These are phyloP conservation scores for Fusarium sp. DNA, from an alignment of 2,329 filamentous ascomycete genomes.

Conservation along the genomic window DNA sequence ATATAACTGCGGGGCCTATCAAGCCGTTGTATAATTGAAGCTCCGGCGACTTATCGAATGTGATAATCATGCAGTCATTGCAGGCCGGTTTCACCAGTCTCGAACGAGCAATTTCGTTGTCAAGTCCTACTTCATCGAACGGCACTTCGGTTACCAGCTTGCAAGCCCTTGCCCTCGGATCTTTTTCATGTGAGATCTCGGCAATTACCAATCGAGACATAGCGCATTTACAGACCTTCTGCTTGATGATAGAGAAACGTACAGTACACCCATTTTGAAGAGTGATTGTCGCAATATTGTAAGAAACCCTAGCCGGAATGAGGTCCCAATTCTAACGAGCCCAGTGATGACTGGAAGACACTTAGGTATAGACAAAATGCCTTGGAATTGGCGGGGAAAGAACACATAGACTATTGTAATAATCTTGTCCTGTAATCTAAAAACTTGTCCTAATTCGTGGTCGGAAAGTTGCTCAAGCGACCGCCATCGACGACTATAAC, in stretches of 20 bases:
- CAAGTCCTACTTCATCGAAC: neutral
- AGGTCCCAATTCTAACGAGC: too few relatives aligned
- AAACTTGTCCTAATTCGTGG: constrained; percentile 4
- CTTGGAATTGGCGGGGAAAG: accelerated
- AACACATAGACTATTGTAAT: neutral
- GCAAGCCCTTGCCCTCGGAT: neutral
- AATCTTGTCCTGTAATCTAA: too few relatives aligned
- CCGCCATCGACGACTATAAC: constrained; percentile 32
- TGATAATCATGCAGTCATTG: neutral
- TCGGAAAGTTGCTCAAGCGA: constrained; percentile 26
- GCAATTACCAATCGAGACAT: neutral
- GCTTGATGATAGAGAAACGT: too few relatives aligned
- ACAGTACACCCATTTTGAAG: neutral
- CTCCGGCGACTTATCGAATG: neutral
- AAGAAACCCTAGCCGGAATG: too few relatives aligned
- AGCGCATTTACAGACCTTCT: too few relatives aligned
- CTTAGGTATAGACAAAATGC: too few relatives aligned
- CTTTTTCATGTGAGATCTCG: neutral
- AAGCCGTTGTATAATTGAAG: neutral
- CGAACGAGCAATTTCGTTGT: neutral
- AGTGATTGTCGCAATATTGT: neutral
- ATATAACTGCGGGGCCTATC: neutral
- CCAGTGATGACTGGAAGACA: too few relatives aligned
- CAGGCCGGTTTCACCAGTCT: neutral
- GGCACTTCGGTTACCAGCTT: neutral